Evolutionary conservation across 1,284 basidiomycete species (phyloP).

Genomic region (Lentinula novae-zelandiae): DNA sequence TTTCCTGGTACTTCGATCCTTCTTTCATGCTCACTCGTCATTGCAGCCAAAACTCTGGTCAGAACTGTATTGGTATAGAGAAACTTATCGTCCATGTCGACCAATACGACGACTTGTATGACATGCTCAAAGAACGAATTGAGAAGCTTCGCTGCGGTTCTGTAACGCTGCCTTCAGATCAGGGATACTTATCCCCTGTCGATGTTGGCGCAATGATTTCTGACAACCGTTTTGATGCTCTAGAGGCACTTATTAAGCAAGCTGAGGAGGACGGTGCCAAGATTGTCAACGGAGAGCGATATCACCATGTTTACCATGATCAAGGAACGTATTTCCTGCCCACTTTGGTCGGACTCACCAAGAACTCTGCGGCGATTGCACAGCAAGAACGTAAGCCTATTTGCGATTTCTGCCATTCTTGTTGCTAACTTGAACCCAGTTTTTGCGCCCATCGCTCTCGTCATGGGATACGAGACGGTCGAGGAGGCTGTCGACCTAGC

Average conservation of each 20-base stretch:
- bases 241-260: constrained; percentile 68
- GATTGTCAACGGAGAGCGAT: constrained; percentile 67
- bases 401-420: constrained; percentile 2
- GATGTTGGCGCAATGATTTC: constrained; percentile 86
- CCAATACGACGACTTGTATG: constrained; percentile 73
- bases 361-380: constrained; percentile 72
- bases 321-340: constrained; percentile 82
- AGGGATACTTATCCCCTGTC: constrained; percentile 65
- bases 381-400: constrained; percentile 68
- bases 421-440: constrained; percentile 42
- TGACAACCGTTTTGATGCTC: constrained; percentile 60
- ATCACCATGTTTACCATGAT: constrained; percentile 61
- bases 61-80: constrained; percentile 97
- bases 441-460: constrained; percentile 85
- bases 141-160: constrained; percentile 68
- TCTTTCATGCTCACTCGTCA: not conserved
- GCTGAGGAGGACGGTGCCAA: constrained; percentile 75
- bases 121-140: constrained; percentile 60
- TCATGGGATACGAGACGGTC: constrained; percentile 78
- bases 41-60: constrained; percentile 82
- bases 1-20: not conserved
- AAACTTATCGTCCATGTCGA: constrained; percentile 81
- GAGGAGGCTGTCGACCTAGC: constrained; percentile 85
- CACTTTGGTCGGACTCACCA: constrained; percentile 83
- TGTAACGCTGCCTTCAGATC: constrained; percentile 56